Percentiles rank a stretch among this genome's conserved stretches.
phyloP scores from a whole-genome alignment of 371 early-diverging fungal genomes.

The Apophysomyces elegans region DNA sequence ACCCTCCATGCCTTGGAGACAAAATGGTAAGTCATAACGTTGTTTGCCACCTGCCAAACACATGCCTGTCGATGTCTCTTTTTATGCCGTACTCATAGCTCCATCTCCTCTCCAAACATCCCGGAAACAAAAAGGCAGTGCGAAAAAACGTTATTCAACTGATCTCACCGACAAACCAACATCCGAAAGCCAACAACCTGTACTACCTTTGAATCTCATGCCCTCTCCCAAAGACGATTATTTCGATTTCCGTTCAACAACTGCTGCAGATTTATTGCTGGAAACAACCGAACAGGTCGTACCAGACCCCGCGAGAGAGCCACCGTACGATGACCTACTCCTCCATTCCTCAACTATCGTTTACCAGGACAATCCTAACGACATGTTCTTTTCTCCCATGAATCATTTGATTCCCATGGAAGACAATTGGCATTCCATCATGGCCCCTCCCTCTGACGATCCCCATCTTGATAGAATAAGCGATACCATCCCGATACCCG shows the following conservation, averaged over 20 bases:
- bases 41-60: constrained; percentile 8
- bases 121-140: not conserved
- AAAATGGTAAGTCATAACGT: constrained; percentile 15
- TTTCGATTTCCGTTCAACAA: constrained; percentile 20
- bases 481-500: not conserved
- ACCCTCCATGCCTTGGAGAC: constrained; percentile 17
- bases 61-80: not conserved
- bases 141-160: constrained; percentile 21
- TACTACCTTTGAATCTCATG: constrained; percentile 11
- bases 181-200: constrained; percentile 8
- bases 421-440: too few relatives aligned
- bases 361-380: too few relatives aligned
- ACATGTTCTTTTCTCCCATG: too few relatives aligned
- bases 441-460: too few relatives aligned
- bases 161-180: constrained; percentile 14
- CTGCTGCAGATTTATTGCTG: constrained; percentile 15
- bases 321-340: constrained; percentile 1
- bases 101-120: not conserved
- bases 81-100: not conserved
- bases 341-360: not conserved
- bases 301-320: constrained; percentile 1
- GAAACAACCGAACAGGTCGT: not conserved
- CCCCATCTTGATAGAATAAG: too few relatives aligned
- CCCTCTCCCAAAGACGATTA: constrained; percentile 20
- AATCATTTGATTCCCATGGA: too few relatives aligned